phyloP scores from a whole-genome alignment of 805 yeast species.

The Yarrowia porcina region DNA sequence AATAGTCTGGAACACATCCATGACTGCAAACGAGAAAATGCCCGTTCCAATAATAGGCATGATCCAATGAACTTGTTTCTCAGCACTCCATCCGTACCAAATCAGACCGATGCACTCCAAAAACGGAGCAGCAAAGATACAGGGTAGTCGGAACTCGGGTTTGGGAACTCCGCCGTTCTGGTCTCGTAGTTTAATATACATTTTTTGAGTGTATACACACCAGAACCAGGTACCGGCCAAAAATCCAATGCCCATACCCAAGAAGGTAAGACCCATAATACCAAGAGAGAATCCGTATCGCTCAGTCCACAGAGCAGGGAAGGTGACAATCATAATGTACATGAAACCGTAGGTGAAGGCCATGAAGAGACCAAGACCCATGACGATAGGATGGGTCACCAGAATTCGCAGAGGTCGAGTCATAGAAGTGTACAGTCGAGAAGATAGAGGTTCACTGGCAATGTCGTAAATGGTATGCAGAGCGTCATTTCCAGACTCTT shows the following conservation, averaged over 20 bases:
- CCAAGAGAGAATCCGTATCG: constrained; percentile 49
- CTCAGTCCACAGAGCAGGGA: constrained; percentile 51
- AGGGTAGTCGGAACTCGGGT: constrained; percentile 61
- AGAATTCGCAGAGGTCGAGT: constrained; percentile 55
- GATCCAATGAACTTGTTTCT: constrained; percentile 55
- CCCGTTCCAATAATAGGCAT: constrained; percentile 61
- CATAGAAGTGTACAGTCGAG: constrained; percentile 44
- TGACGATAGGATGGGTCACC: constrained; percentile 58
- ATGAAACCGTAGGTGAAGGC: constrained; percentile 66
- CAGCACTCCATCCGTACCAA: constrained; percentile 73
- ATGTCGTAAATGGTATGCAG: constrained; percentile 58
- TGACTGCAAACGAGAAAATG: constrained; percentile 56
- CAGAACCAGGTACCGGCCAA: constrained; percentile 49
- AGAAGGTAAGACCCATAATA: constrained; percentile 55
- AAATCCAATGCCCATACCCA: constrained; percentile 57
- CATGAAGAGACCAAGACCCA: constrained; percentile 59
- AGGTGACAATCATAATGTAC: constrained; percentile 60
- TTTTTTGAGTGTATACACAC: constrained; percentile 45
- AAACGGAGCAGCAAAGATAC: constrained; percentile 49
- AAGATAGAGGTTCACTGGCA: constrained; percentile 32
- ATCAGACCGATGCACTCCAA: constrained; percentile 57
- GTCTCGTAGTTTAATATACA: constrained; percentile 41
- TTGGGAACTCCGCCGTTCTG: constrained; percentile 52
- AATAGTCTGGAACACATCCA: constrained; percentile 64
- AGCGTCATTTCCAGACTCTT: constrained; percentile 52